Evolutionary conservation across 352 stramenopile species (phyloP), one percentile per base, ranked within the genome.

Genomic region (Phytophthora vignae): DNA sequence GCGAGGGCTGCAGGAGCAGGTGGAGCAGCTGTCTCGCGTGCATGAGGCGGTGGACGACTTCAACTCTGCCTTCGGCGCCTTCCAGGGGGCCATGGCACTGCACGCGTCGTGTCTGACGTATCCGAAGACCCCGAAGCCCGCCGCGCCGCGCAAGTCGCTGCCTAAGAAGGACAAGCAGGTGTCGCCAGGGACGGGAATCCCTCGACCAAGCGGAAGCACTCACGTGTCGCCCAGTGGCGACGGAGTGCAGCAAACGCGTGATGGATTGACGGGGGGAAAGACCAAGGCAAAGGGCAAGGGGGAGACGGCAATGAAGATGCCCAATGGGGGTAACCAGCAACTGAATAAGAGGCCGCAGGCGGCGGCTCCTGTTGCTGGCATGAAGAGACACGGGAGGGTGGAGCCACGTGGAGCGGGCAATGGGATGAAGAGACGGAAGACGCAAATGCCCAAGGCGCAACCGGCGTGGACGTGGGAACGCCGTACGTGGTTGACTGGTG

Each of bases 391-490:
- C 21, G 71, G 68, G 17, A 79, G 73, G 38, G 69, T 71, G 44
- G 62, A 55, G 36, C 59, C 40, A 4, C 62, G 74, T 46, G 64
- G 54, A 50, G 38, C 55, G 2, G 48, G 15, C 31, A 76, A 60
- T 40, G 55, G 58, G 4, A 69, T 66, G 19, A 76, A 79, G 55
- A 71, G 48, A 56, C 72, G 74, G 29, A 84, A 82, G 64, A 56
- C 46, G 0, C 67, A 77, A 21, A 49, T 52, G 9, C 14, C 55
- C 38, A 84, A 81, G 27, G 74, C 74, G 27, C 77, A 76, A 12
- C 76, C 84, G 29, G 78, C 85, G 22, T 96, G 86, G 85, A 91
- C 83, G 38, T 96, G 89, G 89, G 86, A 93, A 52, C 91, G 91
- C 48, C 84, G 87, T 94, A 78, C 54, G 81, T 84, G 2, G 17